Conservation (phyloP, 139 green algal species). For the Dunaliella primolecta region DNA sequence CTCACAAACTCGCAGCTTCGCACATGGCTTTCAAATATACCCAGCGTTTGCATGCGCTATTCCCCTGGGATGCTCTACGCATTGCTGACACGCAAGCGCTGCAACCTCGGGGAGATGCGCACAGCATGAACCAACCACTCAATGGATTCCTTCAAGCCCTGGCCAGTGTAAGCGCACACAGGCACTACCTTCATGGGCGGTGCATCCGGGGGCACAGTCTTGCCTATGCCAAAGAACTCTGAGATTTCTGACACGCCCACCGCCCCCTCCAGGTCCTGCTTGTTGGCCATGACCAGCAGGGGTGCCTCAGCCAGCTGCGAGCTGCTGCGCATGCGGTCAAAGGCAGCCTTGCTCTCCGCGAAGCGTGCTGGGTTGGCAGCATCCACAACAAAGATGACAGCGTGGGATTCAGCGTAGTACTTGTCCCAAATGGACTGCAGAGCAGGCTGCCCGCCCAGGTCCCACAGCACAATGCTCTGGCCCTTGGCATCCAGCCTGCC, state of each 20-base stretch:
- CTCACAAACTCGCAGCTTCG: not conserved
- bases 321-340: conserved; percentile 68
- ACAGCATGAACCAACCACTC: conserved; percentile 84
- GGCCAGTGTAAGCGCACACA: conserved; percentile 67
- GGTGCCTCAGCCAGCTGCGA: conserved; percentile 78
- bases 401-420: conserved; percentile 91
- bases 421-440: conserved; percentile 95
- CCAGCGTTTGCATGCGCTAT: not conserved
- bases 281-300: conserved; percentile 91
- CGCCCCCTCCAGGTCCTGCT: conserved; percentile 70
- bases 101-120: conserved; percentile 47
- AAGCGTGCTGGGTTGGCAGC: conserved; percentile 48
- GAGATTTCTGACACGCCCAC: conserved; percentile 16
- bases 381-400: conserved; percentile 89
- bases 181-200: conserved; percentile 58
- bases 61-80: not conserved
- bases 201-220: conserved; percentile 16
- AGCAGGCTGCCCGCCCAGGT: conserved; percentile 78
- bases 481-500: conserved; percentile 66
- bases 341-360: conserved; percentile 56
- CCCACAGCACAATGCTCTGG: conserved; percentile 84
- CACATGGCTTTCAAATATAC: not conserved
- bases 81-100: conserved; percentile 18
- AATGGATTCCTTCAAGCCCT: conserved; percentile 71
- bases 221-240: conserved; percentile 53